These are phyloP conservation scores for Arthrocladium fulminans DNA, from an alignment of 2,329 filamentous ascomycete species.

Conservation along the genomic window DNA sequence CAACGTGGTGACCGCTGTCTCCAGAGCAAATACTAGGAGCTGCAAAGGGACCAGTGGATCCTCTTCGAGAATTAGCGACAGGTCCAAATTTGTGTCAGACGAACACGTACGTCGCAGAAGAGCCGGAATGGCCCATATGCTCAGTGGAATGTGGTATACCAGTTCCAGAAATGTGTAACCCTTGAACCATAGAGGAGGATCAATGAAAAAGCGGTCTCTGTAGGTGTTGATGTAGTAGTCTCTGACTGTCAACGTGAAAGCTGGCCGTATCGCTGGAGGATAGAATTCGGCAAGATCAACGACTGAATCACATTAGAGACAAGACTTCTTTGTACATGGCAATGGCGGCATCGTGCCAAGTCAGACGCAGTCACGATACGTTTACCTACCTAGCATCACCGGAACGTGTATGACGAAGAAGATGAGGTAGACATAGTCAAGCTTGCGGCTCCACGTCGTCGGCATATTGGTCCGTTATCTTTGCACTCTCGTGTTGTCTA, in stretches of 20 bases:
- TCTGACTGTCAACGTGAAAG: conserved; percentile 43
- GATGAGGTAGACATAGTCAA: conserved; percentile 38
- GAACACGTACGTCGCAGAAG: conserved; percentile 39
- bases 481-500: no score
- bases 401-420: conserved; percentile 57
- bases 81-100: not conserved
- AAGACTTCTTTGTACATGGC: not conserved
- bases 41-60: conserved; percentile 51
- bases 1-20: conserved; percentile 53
- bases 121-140: conserved; percentile 51
- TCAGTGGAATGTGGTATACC: conserved; percentile 53
- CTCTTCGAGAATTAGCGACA: conserved; percentile 30
- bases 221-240: conserved; percentile 53
- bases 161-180: conserved; percentile 51
- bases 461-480: no score
- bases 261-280: conserved; percentile 42
- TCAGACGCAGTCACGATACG: conserved; percentile 3
- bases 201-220: conserved; percentile 54
- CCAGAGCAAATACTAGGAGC: conserved; percentile 50
- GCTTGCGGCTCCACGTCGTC: conserved; percentile 26
- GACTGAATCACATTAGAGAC: conserved; percentile 31
- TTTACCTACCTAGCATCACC: conserved; percentile 49
- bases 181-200: conserved; percentile 52
- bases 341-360: no score
- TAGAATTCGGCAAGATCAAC: conserved; percentile 55